Evolutionary conservation across 2,329 filamentous ascomycete species (phyloP).

Genomic region (Cladobotryum protrusum): DNA sequence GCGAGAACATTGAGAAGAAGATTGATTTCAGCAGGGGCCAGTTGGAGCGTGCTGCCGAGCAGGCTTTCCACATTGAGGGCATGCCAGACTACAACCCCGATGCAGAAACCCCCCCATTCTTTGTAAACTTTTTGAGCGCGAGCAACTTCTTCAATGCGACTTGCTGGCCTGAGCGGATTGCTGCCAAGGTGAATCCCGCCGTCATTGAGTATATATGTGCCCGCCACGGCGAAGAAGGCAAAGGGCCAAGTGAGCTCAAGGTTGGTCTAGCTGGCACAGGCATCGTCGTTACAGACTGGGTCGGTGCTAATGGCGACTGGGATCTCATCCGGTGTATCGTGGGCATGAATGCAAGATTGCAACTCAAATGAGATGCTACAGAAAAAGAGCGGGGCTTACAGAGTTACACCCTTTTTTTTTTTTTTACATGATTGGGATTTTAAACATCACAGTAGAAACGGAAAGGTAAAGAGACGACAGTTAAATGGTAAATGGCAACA

Average conservation of each 20-base stretch:
- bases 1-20: conserved; percentile 72
- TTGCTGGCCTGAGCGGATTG: conserved; percentile 92
- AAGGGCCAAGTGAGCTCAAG: conserved; percentile 42
- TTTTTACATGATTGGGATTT: no score
- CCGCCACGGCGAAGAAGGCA: conserved; percentile 46
- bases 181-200: conserved; percentile 77
- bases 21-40: conserved; percentile 67
- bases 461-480: neutral
- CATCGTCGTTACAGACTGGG: conserved; percentile 89
- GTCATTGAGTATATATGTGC: conserved; percentile 57
- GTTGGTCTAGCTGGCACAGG: conserved; percentile 73
- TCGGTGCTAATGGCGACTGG: conserved; percentile 82
- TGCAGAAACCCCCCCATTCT: conserved; percentile 54
- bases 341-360: conserved; percentile 75
- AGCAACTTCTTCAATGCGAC: conserved; percentile 90
- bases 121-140: conserved; percentile 83
- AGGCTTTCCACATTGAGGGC: conserved; percentile 39
- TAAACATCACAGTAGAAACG: neutral
- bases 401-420: neutral
- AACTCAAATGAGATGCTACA: conserved; percentile 21
- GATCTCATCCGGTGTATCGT: conserved; percentile 81
- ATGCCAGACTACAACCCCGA: conserved; percentile 21
- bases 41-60: conserved; percentile 62
- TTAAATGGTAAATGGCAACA: neutral
- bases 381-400: neutral